Base-by-base conservation (phyloP, 108 stramenopile species). In the Cyclotella cryptica region DNA sequence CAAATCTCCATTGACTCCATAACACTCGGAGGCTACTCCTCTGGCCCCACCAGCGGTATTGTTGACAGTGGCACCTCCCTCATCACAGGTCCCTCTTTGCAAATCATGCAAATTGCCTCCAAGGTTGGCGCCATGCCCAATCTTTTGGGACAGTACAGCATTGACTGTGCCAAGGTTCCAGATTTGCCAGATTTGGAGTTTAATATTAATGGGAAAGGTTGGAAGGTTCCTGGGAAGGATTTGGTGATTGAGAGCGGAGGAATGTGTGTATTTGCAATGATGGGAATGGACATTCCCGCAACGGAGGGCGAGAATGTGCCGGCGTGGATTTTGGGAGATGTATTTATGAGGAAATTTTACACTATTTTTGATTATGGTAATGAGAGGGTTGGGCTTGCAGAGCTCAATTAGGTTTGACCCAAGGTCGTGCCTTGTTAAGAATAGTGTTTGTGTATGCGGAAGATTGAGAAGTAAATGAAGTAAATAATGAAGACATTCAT, bases 321-420 rank as follows among this genome's bases (percentile, higher is more conserved):
- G 1, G 81, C 94, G 41, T 98, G 97, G 97, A 96, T 98, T 71
- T 88, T 99, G 66, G 99, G 99, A 39, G 98, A 98, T 83, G 89
- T 94, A 24, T 99, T 99, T 76, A 88, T 99, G 78, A 90, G 95
- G 55, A 88, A 97, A 88, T 98, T 96, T 86, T 98, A 98, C 88
- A 84, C 93, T 39, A 95, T 92, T 42, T 99, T 97, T 84, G 97
- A 99, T 87, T 88, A 92, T 71, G 83, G 69, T 24, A 84, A 90
- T n/a, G 64, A 88, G 69, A 89, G 87, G 27, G 84, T 98, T 35
- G 97, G 98, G 12, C 90, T 98, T 74, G 98, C 98, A n/a, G 41
- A 69, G 62, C 79, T 85, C 22, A 83, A 71, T 30, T 83, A 72
- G 76, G 60, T 3, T 62, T 55, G 55, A 24, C n/a, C n/a, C n/a